A percentile compares a stretch with the other conserved stretches of the same genome.
Evolutionary conservation across 2,329 filamentous ascomycete species (phyloP).

Genomic region (Dryadomyces sulphureus): DNA sequence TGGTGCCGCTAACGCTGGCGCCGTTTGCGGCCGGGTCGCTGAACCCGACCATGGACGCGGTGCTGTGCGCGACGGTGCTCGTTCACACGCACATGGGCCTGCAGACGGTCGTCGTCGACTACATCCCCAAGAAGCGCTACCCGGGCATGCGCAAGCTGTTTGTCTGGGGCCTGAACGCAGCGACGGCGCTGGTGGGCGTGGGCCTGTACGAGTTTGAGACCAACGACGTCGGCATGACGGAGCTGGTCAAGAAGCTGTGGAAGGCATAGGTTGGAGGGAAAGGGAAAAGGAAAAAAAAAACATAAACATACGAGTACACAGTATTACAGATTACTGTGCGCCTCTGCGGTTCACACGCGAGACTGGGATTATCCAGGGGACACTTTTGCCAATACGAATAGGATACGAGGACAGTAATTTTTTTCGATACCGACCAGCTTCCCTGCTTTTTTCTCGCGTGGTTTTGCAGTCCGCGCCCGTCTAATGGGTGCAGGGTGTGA

Average conservation of each 20-base stretch:
- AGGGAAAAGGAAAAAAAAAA: not conserved
- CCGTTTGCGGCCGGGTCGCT: constrained; percentile 87
- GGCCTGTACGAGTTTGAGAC: constrained; percentile 98
- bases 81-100: constrained; percentile 95
- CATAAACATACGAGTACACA: not conserved
- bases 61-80: constrained; percentile 69
- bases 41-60: constrained; percentile 76
- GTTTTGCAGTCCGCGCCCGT: no score
- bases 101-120: constrained; percentile 81
- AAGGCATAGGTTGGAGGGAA: constrained; percentile 40
- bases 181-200: constrained; percentile 67
- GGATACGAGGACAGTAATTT: no score
- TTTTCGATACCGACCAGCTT: no score
- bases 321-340: not conserved
- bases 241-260: constrained; percentile 81
- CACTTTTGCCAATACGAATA: no score
- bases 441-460: no score
- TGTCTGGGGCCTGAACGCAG: constrained; percentile 65
- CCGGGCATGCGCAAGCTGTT: constrained; percentile 52
- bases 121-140: constrained; percentile 60
- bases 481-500: no score
- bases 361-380: no score
- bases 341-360: no score
- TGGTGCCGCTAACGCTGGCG: constrained; percentile 76
- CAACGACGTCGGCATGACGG: constrained; percentile 88